These are phyloP conservation scores for Lactifluus piperatus DNA, from an alignment of 768 basidiomycete species.

Conservation along the genomic window DNA sequence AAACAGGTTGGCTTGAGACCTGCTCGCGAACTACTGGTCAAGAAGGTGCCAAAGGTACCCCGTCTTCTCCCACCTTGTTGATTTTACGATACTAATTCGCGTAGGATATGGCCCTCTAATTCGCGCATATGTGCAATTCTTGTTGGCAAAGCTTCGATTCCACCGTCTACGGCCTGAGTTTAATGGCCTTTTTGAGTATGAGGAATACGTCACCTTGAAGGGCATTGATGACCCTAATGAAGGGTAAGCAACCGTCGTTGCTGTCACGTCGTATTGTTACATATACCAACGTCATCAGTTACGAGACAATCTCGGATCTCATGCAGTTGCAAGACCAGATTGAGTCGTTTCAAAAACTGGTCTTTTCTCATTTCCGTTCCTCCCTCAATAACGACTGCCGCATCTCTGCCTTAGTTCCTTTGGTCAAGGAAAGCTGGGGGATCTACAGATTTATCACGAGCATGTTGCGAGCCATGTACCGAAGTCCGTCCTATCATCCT, in stretches of 20 bases:
- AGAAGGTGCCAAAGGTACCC: conserved; percentile 69
- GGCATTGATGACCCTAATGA: conserved; percentile 99
- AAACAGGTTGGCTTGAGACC: conserved; percentile 97
- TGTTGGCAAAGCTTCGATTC: conserved; percentile 91
- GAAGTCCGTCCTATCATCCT: conserved; percentile 45
- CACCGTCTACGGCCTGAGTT: conserved; percentile 95
- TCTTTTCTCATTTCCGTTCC: conserved; percentile 89
- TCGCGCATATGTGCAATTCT: conserved; percentile 91
- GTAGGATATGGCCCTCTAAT: conserved; percentile 89
- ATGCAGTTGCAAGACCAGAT: conserved; percentile 99
- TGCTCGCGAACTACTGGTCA: conserved; percentile 82
- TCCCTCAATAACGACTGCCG: conserved; percentile 95
- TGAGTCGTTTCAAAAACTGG: conserved; percentile 96
- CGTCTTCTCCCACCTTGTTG: neutral
- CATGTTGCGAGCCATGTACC: conserved; percentile 96
- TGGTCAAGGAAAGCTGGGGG: conserved; percentile 99
- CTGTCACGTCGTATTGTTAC: neutral
- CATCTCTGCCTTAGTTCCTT: conserved; percentile 89
- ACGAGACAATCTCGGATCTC: conserved; percentile 95
- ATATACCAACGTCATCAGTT: conserved; percentile 33
- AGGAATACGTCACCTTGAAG: conserved; percentile 95
- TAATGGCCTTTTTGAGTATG: conserved; percentile 98
- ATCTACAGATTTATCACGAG: conserved; percentile 98
- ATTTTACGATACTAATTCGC: neutral
- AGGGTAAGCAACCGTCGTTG: conserved; percentile 50